phyloP scores from a whole-genome alignment of 805 yeast species.

The Teunomyces gatunensis region DNA sequence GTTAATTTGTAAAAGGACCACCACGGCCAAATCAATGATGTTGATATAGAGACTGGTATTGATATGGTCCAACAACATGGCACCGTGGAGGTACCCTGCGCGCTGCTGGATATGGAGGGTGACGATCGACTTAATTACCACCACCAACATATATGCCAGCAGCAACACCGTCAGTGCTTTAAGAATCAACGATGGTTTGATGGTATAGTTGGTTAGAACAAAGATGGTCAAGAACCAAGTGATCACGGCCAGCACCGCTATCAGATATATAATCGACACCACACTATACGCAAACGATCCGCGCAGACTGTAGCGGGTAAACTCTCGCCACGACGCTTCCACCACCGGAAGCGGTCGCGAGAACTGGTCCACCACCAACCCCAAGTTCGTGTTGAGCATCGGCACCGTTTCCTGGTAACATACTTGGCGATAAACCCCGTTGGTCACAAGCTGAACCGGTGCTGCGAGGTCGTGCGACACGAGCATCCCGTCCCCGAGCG shows the following conservation, averaged over 20 bases:
- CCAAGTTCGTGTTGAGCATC: conserved; percentile 38
- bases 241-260: conserved; percentile 64
- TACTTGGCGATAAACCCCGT: conserved; percentile 27
- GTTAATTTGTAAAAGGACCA: conserved; percentile 56
- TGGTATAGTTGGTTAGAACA: conserved; percentile 62
- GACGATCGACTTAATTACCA: conserved; percentile 47
- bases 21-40: conserved; percentile 56
- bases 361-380: conserved; percentile 25
- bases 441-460: conserved; percentile 20
- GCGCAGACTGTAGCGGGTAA: conserved; percentile 24
- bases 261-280: conserved; percentile 59
- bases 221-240: conserved; percentile 62
- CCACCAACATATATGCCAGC: conserved; percentile 51
- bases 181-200: conserved; percentile 55
- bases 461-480: conserved; percentile 23
- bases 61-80: conserved; percentile 43
- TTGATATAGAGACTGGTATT: conserved; percentile 46
- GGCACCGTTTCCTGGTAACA: conserved; percentile 34
- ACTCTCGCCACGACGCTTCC: conserved; percentile 48
- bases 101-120: conserved; percentile 48
- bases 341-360: conserved; percentile 42
- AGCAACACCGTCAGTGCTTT: conserved; percentile 51
- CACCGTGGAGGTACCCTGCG: conserved; percentile 42
- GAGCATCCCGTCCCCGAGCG: conserved; percentile 33
- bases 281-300: conserved; percentile 55